Evolutionary conservation across 495 filamentous ascomycete genomes (phyloP).

Genomic region (Pseudomonodictys pantanalensis): DNA sequence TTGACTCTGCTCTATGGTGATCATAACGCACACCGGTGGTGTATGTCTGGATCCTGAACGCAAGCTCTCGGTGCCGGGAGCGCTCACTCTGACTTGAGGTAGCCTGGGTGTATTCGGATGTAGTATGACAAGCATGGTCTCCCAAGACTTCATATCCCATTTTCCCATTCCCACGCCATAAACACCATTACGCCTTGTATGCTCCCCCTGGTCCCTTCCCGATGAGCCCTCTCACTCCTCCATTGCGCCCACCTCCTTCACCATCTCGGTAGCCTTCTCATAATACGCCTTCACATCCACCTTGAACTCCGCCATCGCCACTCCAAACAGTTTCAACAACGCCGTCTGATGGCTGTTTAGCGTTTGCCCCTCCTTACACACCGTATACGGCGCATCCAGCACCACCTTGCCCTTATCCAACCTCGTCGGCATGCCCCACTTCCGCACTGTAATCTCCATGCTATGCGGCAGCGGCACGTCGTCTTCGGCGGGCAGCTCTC

Average conservation of each 20-base stretch:
- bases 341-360: constrained; percentile 87
- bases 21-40: too few relatives aligned
- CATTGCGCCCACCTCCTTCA: constrained; percentile 55
- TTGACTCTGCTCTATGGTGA: too few relatives aligned
- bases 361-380: constrained; percentile 78
- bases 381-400: constrained; percentile 68
- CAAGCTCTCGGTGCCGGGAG: too few relatives aligned
- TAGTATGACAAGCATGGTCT: too few relatives aligned
- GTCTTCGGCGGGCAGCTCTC: constrained; percentile 71
- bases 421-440: constrained; percentile 81
- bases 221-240: constrained; percentile 40
- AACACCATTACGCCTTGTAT: too few relatives aligned
- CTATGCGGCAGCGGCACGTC: constrained; percentile 85
- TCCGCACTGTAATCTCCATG: constrained; percentile 80
- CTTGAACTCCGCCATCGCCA: constrained; percentile 82
- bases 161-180: neutral
- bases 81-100: too few relatives aligned
- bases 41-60: too few relatives aligned
- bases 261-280: constrained; percentile 56
- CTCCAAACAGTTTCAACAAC: constrained; percentile 88
- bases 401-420: constrained; percentile 84
- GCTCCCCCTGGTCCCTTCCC: neutral
- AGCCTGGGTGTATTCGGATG: too few relatives aligned
- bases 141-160: too few relatives aligned
- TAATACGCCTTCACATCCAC: constrained; percentile 75